Conservation (phyloP, 78 protist genomes). For the Dictyostelium capitatum region DNA sequence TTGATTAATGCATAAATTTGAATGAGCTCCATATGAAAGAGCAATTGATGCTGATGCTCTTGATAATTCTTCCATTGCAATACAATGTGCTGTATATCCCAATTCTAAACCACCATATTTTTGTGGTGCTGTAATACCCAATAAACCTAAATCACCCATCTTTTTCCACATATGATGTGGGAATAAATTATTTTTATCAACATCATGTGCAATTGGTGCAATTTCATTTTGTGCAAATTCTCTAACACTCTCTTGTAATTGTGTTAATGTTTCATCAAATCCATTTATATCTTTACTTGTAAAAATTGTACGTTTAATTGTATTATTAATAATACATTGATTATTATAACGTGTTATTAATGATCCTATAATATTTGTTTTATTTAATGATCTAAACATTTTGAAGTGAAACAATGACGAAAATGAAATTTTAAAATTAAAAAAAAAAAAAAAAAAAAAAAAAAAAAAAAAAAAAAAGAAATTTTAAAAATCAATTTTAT, state of each 20-base stretch:
- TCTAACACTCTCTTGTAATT: conserved; percentile 80
- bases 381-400: conserved; percentile 1
- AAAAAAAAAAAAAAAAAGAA: not conserved
- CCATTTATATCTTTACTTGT: conserved; percentile 38
- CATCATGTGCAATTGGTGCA: conserved; percentile 91
- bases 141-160: conserved; percentile 93
- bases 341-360: not conserved
- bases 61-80: conserved; percentile 92
- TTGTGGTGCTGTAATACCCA: conserved; percentile 94
- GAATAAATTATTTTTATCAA: conserved; percentile 86
- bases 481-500: not conserved
- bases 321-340: not conserved
- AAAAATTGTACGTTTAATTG: conserved; percentile 7
- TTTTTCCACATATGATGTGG: conserved; percentile 88
- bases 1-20: conserved; percentile 95
- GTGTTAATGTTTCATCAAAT: conserved; percentile 35
- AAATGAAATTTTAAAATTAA: not conserved
- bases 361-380: not conserved
- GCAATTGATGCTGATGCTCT: conserved; percentile 92
- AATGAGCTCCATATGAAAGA: conserved; percentile 96
- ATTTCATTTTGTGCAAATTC: conserved; percentile 86
- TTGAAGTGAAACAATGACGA: not conserved
- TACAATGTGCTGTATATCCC: conserved; percentile 88
- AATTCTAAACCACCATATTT: conserved; percentile 91
- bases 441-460: not conserved